Evolutionary conservation across 1,284 basidiomycete species (phyloP), one percentile per base, ranked within the genome.

Genomic region (Malassezia sp.): DNA sequence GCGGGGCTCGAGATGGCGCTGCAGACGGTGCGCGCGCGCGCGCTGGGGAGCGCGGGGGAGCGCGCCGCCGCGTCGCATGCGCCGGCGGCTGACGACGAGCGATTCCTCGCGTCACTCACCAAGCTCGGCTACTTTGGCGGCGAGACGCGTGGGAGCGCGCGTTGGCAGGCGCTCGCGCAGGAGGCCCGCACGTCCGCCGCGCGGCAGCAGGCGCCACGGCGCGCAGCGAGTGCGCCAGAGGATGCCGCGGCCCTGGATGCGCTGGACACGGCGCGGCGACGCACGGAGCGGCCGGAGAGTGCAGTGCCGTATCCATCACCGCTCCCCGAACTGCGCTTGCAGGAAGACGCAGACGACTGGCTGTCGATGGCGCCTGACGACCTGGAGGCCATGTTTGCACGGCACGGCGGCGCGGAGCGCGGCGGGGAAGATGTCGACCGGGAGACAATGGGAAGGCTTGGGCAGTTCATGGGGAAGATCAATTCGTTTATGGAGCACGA

Each of bases 341-440:
- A n/a, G 4, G 53, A 67, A 31, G 61, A 67, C 30, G 39, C 45
- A 22, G 63, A 68, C 15, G 57, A 45, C 5, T 68, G 60, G 54
- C 48, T 68, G 4, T 31, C 52, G 7, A 51, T 56, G 34, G 33
- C 42, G 2, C 35, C 56, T 2, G 43, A 52, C 11, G 57, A 61
- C 41, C 37, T 63, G 29, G 57, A 60, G 2, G 32, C 52, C 0
- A 47, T 63, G 26, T 39, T 59, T 0, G 36, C 45, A 7, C 14
- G 35, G 8, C 20, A 38, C 9, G 32, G 15, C 15, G 22, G 17
- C 15, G n/a, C n/a, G n/a, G 15, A 10, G 10, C 17, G 20, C 22
- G 35, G 38, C 14, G 40, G 31, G 14, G 17, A 33, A 8, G 35
- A 38, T 26, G 48, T 53, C 0, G 52, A 55, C 21, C 60, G 63